Evolutionary conservation across 2,329 filamentous ascomycete species (phyloP).

Genomic region (Chaetomiaceae sp.): DNA sequence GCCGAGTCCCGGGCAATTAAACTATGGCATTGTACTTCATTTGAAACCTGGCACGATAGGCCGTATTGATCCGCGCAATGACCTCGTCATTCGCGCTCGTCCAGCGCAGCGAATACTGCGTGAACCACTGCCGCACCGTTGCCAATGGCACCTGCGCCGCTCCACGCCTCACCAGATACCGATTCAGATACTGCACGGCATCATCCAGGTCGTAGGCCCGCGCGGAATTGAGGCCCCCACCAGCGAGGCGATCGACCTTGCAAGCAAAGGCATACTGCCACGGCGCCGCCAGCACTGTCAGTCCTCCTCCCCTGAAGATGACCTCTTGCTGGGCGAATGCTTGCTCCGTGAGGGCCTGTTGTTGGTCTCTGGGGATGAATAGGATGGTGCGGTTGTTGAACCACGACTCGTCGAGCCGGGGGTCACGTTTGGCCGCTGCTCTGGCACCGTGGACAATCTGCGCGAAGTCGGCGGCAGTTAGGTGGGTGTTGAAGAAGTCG

Average conservation of each 20-base stretch:
- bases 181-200: background rate
- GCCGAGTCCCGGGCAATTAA: background rate
- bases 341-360: background rate
- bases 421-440: background rate
- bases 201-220: background rate
- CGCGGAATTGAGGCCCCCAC: background rate
- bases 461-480: background rate
- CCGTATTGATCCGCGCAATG: background rate
- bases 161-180: background rate
- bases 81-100: background rate
- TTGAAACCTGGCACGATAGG: background rate
- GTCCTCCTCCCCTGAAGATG: background rate
- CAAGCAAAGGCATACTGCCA: slow-evolving; percentile 6
- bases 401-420: background rate
- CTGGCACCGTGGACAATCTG: background rate
- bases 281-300: background rate
- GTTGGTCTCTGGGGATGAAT: slow-evolving; percentile 1
- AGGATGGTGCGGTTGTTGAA: slow-evolving; percentile 5
- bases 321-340: background rate
- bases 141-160: background rate
- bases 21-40: background rate
- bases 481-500: slow-evolving; percentile 2
- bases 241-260: background rate
- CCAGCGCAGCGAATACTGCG: background rate
- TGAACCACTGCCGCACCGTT: slow-evolving; percentile 1